phyloP scores from a whole-genome alignment of 2,329 filamentous ascomycete species.

The Mollisia scopiformis region DNA sequence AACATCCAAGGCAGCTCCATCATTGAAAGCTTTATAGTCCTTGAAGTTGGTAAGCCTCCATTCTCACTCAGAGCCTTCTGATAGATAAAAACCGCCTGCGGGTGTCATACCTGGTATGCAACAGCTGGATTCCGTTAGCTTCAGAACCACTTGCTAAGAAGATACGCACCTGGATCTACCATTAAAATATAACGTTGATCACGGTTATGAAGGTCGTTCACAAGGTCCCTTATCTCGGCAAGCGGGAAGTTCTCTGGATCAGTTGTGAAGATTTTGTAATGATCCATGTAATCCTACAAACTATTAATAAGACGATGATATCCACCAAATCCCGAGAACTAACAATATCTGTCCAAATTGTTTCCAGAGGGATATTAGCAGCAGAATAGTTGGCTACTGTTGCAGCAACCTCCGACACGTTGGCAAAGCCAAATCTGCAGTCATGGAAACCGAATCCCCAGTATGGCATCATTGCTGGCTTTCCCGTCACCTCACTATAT shows the following conservation, averaged over 20 bases:
- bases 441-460: conserved; percentile 66
- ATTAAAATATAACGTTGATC: background rate
- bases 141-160: background rate
- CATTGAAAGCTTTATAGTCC: background rate
- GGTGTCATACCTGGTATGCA: background rate
- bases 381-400: conserved; percentile 69
- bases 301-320: background rate
- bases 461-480: conserved; percentile 65
- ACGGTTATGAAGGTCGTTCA: background rate
- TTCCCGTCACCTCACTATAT: conserved; percentile 58
- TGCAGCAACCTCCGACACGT: conserved; percentile 68
- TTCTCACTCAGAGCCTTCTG: background rate
- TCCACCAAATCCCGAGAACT: background rate
- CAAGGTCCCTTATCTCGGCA: background rate
- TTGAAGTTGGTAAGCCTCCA: background rate
- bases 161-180: background rate
- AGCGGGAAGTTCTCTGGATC: background rate
- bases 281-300: background rate
- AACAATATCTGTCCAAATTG: conserved; percentile 67
- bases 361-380: conserved; percentile 68
- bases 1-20: background rate
- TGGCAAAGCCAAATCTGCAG: conserved; percentile 64
- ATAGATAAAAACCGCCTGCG: background rate
- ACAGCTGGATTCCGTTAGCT: background rate
- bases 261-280: background rate